These are phyloP conservation scores for Plectranthus barbatus DNA, from an alignment of 257 asterid species.

Conservation along the genomic window DNA sequence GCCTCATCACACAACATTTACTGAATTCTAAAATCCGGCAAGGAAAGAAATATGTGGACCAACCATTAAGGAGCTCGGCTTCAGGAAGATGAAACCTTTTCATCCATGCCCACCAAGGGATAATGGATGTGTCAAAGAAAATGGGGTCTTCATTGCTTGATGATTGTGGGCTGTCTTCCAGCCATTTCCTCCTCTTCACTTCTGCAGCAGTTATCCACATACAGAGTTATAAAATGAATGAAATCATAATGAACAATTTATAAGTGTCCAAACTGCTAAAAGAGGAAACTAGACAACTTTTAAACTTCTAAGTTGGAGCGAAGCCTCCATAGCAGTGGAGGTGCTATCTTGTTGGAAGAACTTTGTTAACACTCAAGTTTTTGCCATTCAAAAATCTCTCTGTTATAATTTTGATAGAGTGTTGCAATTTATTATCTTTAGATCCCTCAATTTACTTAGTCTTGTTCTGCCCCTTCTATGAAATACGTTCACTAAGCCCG, in stretches of 20 bases:
- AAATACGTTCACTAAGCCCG: too few species aligned
- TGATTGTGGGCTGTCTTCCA: conserved; percentile 69
- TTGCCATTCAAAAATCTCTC: too few species aligned
- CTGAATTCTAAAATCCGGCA: not conserved
- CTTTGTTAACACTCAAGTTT: too few species aligned
- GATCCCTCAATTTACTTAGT: too few species aligned
- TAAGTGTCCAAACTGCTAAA: not conserved
- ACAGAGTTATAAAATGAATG: conserved; percentile 1
- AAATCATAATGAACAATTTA: not conserved
- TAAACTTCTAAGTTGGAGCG: too few species aligned
- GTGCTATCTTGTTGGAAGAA: too few species aligned
- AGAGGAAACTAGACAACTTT: too few species aligned
- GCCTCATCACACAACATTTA: not conserved
- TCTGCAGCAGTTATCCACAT: conserved; percentile 38
- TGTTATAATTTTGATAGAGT: too few species aligned
- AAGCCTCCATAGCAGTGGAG: not conserved
- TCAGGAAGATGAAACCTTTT: conserved; percentile 96
- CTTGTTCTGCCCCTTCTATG: too few species aligned
- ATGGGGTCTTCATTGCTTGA: conserved; percentile 74
- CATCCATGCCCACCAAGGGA: conserved; percentile 99
- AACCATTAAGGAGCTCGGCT: conserved; percentile 93
- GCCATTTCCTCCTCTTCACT: conserved; percentile 92
- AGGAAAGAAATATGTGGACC: conserved; percentile 29
- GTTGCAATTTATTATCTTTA: too few species aligned
- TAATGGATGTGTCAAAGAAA: conserved; percentile 67